Percentiles rank a stretch among this genome's conserved stretches.
phyloP scores from a whole-genome alignment of 805 yeast genomes.

The Tetrapisispora iriomotensis region DNA sequence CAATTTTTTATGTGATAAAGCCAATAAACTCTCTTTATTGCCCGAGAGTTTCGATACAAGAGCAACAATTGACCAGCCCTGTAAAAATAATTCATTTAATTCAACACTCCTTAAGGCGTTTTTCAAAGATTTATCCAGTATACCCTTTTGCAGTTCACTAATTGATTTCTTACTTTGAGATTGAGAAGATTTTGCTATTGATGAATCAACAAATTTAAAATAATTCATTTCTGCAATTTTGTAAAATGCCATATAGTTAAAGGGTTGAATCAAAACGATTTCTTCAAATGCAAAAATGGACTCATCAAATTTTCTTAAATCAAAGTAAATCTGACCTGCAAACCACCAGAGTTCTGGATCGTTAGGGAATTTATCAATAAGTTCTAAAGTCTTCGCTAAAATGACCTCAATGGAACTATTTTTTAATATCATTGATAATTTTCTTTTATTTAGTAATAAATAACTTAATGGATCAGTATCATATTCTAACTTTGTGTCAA shows the following conservation, averaged over 20 bases:
- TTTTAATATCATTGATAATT: constrained; percentile 16
- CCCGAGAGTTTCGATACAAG: constrained; percentile 28
- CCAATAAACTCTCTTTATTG: constrained; percentile 25
- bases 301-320: constrained; percentile 52
- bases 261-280: constrained; percentile 55
- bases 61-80: constrained; percentile 68
- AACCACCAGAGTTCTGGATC: constrained; percentile 77
- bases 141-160: constrained; percentile 3
- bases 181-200: no score
- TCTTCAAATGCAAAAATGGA: constrained; percentile 64
- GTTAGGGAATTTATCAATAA: constrained; percentile 40
- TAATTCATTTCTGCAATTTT: constrained; percentile 19
- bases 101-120: constrained; percentile 67
- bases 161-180: constrained; percentile 5
- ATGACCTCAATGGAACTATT: constrained; percentile 11
- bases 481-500: constrained; percentile 41
- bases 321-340: constrained; percentile 53
- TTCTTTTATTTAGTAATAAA: constrained; percentile 20
- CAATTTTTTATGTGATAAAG: constrained; percentile 32
- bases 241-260: constrained; percentile 28
- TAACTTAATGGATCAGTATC: constrained; percentile 31
- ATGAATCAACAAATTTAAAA: constrained; percentile 12
- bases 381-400: constrained; percentile 10
- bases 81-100: constrained; percentile 53
- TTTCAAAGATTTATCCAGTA: constrained; percentile 27